Base-by-base conservation (phyloP, 257 asterid species). In the Gentiana straminea region DNA sequence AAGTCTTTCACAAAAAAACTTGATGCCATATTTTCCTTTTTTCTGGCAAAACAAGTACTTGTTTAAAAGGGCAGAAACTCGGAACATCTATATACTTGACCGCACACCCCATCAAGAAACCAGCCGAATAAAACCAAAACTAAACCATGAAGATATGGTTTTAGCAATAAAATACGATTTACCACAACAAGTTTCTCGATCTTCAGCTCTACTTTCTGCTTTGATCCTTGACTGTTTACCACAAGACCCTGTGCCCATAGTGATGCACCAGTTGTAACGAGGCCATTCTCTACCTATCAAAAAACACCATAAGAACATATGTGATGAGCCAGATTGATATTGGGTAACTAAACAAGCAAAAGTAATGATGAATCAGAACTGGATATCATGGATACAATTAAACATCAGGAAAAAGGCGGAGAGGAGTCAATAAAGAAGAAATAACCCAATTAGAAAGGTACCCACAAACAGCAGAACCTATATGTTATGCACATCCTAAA, bases 141-240 rank as follows among this genome's bases (percentile, higher is more conserved):
- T 3, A 24, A 52, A 7, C 13, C 33, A 34, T 12, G 58, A 61
- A 52, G 46, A 34, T 35, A 66, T 36, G 51, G 41, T 10, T 43
- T 15, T 55, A 54, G 11, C 2, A 45, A 11, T 62, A 7, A 44
- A 45, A 57, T 60, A 53, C 62, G 12, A 46, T 37, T 77, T 86
- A 92, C 99, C 97, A 74, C 41, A 58, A 73, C 72, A 75, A 92
- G 92, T 67, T 88, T 92, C 58, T 78, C 91, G 64, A 88, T 95
- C 78, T 81, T 83, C 81, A 92, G 52, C 68, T 92, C 99, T 48
- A 88, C 72, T 68, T 85, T 92, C 64, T 92, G 95, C 80, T 92
- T 92, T 60, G 95, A 70, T 54, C 99, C 99, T 77, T 86, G 99
- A 73, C 99, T 92, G 67, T 80, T 67, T 52, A 85, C 94, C 15